Percentiles rank a stretch among this genome's conserved stretches.
These are phyloP conservation scores for Cymodocea nodosa DNA, from an alignment of 116 monocot genomes.

Conservation along the genomic window DNA sequence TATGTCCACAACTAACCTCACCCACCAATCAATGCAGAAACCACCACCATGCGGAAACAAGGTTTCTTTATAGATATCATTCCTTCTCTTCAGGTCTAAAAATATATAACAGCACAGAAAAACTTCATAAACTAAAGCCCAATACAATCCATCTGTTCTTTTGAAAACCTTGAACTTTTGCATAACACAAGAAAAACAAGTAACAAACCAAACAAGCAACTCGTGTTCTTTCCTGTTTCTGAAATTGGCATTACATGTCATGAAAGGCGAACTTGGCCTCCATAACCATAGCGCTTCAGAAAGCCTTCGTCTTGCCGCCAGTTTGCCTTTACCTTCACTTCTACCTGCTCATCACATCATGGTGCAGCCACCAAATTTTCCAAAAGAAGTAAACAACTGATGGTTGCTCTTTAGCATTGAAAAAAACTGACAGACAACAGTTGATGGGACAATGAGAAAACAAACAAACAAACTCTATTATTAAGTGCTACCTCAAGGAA, in stretches of 20 bases:
- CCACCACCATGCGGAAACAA: no score
- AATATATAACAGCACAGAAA: no score
- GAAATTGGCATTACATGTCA: conserved; percentile 5
- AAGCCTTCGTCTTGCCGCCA: conserved; percentile 87
- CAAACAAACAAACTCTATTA: background rate
- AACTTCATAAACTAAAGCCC: no score
- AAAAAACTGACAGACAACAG: background rate
- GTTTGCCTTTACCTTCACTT: conserved; percentile 84
- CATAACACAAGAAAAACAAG: background rate
- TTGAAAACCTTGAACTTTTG: no score
- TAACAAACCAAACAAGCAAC: no score
- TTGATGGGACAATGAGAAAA: background rate
- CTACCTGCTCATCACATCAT: conserved; percentile 34
- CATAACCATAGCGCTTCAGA: conserved; percentile 72
- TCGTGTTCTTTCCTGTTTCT: no score
- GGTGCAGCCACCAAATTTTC: background rate
- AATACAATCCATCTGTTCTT: no score
- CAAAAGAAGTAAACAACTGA: background rate
- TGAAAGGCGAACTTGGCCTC: conserved; percentile 47
- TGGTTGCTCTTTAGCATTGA: background rate
- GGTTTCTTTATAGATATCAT: no score
- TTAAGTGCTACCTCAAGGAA: conserved; percentile 53
- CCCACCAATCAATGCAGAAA: no score
- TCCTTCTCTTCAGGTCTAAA: no score
- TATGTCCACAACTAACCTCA: no score